Percentiles rank a stretch among this genome's conserved stretches.
Evolutionary conservation across 306 rosid genomes (phyloP).

Genomic region (Cercis canadensis): DNA sequence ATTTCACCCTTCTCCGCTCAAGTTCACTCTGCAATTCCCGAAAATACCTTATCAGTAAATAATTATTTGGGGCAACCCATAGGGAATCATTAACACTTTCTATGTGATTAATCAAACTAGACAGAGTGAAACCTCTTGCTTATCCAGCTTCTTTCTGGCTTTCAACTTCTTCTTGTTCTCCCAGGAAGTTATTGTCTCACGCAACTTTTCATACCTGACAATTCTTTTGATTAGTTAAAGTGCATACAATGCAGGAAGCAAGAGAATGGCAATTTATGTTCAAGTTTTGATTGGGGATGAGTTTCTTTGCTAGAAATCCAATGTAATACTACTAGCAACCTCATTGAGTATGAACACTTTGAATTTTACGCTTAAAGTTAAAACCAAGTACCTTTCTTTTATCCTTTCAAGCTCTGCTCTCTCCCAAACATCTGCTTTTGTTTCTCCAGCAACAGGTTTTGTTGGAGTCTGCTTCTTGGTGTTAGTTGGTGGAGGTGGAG

Average conservation of each 20-base stretch:
- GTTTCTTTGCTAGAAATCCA: constrained; percentile 16
- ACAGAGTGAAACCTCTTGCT: constrained; percentile 54
- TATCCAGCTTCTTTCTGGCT: constrained; percentile 45
- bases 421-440: constrained; percentile 73
- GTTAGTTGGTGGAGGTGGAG: constrained; percentile 33
- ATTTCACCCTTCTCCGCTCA: constrained; percentile 47
- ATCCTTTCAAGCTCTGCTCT: constrained; percentile 60
- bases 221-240: constrained; percentile 28
- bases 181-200: constrained; percentile 62
- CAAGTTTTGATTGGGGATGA: background rate
- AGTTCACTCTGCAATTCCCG: constrained; percentile 50
- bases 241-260: constrained; percentile 9
- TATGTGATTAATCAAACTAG: too few species aligned
- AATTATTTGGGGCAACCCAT: background rate
- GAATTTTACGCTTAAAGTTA: too few species aligned
- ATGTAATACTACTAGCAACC: background rate
- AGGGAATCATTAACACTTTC: too few species aligned
- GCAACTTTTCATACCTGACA: constrained; percentile 66
- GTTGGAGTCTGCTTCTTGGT: constrained; percentile 32
- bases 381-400: constrained; percentile 50
- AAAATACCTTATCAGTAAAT: constrained; percentile 4
- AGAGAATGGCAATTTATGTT: constrained; percentile 17
- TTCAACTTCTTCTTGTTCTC: constrained; percentile 61
- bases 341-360: too few species aligned
- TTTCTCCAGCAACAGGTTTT: constrained; percentile 31